phyloP scores from a whole-genome alignment of 495 filamentous ascomycete species.

The Xylaria castorea region DNA sequence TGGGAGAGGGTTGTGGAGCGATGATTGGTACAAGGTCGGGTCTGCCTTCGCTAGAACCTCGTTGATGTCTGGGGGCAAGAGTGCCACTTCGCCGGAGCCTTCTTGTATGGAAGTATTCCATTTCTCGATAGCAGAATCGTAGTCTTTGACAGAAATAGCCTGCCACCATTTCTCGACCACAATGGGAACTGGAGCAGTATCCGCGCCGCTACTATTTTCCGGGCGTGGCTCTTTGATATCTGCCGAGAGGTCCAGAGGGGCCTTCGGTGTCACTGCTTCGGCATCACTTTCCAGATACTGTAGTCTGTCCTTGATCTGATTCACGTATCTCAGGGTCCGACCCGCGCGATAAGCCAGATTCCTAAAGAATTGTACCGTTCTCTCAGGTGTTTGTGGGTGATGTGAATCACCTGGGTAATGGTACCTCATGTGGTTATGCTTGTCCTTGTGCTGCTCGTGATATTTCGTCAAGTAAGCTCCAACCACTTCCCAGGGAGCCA shows the following conservation, averaged over 20 bases:
- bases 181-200: not conserved
- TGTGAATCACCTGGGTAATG: not conserved
- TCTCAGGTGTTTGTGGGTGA: conserved; percentile 30
- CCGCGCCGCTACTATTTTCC: not conserved
- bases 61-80: conserved; percentile 30
- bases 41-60: conserved; percentile 33
- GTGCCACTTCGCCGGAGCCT: conserved; percentile 32
- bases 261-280: not conserved
- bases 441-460: conserved; percentile 13
- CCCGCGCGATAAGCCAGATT: conserved; percentile 42
- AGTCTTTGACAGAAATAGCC: conserved; percentile 28
- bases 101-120: conserved; percentile 31
- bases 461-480: conserved; percentile 15
- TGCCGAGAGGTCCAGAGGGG: conserved; percentile 17
- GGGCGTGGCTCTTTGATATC: conserved; percentile 28
- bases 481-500: conserved; percentile 24
- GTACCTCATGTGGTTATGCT: not conserved
- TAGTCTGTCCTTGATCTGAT: conserved; percentile 32
- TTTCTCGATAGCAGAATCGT: conserved; percentile 20
- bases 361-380: conserved; percentile 39
- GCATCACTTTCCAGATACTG: conserved; percentile 20
- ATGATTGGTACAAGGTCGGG: conserved; percentile 12
- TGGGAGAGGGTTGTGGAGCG: conserved; percentile 4
- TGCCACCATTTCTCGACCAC: conserved; percentile 30
- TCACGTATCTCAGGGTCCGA: conserved; percentile 34